phyloP scores from a whole-genome alignment of 1,284 basidiomycete species.

The Moesziomyces sp. region DNA sequence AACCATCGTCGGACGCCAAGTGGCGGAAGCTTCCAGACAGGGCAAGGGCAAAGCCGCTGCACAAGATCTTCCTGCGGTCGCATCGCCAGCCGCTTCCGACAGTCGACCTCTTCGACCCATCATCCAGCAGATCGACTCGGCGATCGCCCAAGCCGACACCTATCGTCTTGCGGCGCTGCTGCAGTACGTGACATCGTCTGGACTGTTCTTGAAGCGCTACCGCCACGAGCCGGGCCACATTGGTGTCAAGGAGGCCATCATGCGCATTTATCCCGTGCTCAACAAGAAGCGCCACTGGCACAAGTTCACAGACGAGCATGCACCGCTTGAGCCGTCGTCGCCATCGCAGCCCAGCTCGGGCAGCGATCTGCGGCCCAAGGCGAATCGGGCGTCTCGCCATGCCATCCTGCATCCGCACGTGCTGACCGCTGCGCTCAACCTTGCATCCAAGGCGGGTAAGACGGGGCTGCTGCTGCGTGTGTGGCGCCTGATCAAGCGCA shows the following conservation, averaged over 20 bases:
- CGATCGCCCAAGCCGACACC: slow-evolving; percentile 33
- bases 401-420: slow-evolving; percentile 49
- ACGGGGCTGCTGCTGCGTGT: slow-evolving; percentile 44
- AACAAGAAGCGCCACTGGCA: slow-evolving; percentile 19
- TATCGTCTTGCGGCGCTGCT: slow-evolving; percentile 38
- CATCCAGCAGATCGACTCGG: slow-evolving; percentile 37
- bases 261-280: slow-evolving; percentile 46
- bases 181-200: slow-evolving; percentile 35
- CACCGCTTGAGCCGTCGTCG: neutral
- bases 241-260: slow-evolving; percentile 30
- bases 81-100: neutral
- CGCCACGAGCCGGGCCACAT: slow-evolving; percentile 34
- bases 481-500: slow-evolving; percentile 56
- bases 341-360: neutral
- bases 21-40: neutral
- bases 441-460: slow-evolving; percentile 49
- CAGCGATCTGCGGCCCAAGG: slow-evolving; percentile 15
- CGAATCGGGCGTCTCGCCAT: slow-evolving; percentile 27
- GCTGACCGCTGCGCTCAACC: slow-evolving; percentile 43
- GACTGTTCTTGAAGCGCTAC: slow-evolving; percentile 28
- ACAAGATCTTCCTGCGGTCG: neutral
- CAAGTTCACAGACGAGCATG: neutral
- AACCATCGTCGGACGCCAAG: neutral
- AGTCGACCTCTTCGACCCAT: slow-evolving; percentile 10
- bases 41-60: neutral